Percentiles rank a stretch among this genome's conserved stretches.
Evolutionary conservation across 495 filamentous ascomycete genomes (phyloP).

Genomic region (Talaromyces proteolyticus): DNA sequence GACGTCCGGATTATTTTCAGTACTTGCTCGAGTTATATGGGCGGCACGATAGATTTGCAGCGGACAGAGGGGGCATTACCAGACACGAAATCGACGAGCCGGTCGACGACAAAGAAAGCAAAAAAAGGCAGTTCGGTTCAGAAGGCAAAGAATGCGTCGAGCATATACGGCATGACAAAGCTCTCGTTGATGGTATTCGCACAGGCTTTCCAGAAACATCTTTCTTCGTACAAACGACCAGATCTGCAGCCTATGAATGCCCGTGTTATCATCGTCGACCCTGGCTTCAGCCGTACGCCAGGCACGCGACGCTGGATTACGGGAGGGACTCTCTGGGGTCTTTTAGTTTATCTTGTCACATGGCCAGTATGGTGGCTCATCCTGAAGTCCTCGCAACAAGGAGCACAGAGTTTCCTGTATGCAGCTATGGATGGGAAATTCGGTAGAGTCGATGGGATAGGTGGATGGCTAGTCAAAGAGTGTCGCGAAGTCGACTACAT

Average conservation of each 20-base stretch:
- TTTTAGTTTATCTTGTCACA: constrained; percentile 68
- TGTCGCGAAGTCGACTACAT: constrained; percentile 69
- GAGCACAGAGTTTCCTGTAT: constrained; percentile 79
- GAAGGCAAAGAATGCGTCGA: constrained; percentile 10
- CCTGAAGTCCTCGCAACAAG: constrained; percentile 75
- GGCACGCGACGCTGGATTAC: constrained; percentile 84
- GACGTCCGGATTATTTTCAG: constrained; percentile 85
- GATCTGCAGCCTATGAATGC: constrained; percentile 77
- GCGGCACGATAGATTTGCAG: constrained; percentile 55
- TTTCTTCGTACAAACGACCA: constrained; percentile 73
- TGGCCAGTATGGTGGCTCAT: constrained; percentile 83
- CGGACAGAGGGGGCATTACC: constrained; percentile 21
- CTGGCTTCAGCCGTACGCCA: constrained; percentile 75
- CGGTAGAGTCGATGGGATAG: constrained; percentile 42
- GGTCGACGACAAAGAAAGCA: constrained; percentile 8
- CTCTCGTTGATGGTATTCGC: constrained; percentile 85
- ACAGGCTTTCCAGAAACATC: constrained; percentile 80
- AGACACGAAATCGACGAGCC: constrained; percentile 23
- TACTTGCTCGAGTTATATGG: constrained; percentile 82
- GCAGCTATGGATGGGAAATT: constrained; percentile 76
- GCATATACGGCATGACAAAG: constrained; percentile 80
- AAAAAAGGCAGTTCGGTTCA: constrained; percentile 8
- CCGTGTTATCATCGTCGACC: constrained; percentile 78
- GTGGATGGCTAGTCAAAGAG: constrained; percentile 74
- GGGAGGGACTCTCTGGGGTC: constrained; percentile 74